Conservation (phyloP, 352 stramenopile species). For the Phytophthora vignae region DNA sequence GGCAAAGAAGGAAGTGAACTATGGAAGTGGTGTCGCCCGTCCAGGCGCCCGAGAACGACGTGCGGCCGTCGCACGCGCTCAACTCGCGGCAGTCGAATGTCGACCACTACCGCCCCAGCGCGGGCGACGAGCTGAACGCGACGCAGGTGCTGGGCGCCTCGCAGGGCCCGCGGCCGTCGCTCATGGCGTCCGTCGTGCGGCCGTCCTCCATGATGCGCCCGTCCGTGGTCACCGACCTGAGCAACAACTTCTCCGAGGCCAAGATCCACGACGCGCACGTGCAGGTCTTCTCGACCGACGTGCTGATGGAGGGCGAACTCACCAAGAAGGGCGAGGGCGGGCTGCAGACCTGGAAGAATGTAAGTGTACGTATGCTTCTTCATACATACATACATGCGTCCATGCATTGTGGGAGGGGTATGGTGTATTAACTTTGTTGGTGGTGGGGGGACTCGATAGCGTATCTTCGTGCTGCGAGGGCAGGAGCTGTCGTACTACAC, state of each 20-base stretch:
- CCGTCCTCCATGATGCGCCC: slow-evolving; percentile 48
- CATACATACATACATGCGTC: no score
- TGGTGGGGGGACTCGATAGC: slow-evolving; percentile 28
- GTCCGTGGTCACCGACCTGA: slow-evolving; percentile 59
- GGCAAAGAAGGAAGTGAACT: not conserved
- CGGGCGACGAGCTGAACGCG: slow-evolving; percentile 3
- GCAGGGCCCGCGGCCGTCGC: slow-evolving; percentile 29
- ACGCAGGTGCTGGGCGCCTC: slow-evolving; percentile 16
- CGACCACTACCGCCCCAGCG: slow-evolving; percentile 25
- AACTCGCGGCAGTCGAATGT: slow-evolving; percentile 42
- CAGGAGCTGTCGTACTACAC: slow-evolving; percentile 80
- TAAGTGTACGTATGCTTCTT: slow-evolving; percentile 41
- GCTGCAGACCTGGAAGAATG: slow-evolving; percentile 73
- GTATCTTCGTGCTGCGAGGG: slow-evolving; percentile 74
- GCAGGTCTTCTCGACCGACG: slow-evolving; percentile 67
- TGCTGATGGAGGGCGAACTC: slow-evolving; percentile 77
- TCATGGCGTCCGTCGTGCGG: slow-evolving; percentile 40
- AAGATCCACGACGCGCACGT: slow-evolving; percentile 67
- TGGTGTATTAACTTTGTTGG: no score
- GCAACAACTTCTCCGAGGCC: slow-evolving; percentile 68
- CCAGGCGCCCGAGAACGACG: slow-evolving; percentile 15
- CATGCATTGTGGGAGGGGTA: no score
- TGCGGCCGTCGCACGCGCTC: slow-evolving; percentile 34
- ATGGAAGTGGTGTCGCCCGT: slow-evolving; percentile 30
- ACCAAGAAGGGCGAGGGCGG: slow-evolving; percentile 73